Conservation (phyloP, 805 yeast species). For the Martiniozyma abietophila region DNA sequence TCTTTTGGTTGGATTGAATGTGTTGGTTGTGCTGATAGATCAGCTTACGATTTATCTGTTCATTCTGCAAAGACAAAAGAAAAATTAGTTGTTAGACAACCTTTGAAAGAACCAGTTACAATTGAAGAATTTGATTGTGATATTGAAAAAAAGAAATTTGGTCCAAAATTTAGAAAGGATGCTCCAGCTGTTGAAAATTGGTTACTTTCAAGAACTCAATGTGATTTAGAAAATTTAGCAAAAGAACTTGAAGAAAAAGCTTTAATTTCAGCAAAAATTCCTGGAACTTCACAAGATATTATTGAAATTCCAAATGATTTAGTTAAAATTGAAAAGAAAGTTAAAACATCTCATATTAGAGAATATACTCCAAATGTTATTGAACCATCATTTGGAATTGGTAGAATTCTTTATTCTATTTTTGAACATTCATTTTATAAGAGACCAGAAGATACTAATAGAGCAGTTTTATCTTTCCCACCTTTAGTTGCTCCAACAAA, state of each 20-base stretch:
- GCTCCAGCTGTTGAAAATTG: constrained; percentile 86
- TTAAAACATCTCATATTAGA: constrained; percentile 81
- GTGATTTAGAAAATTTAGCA: constrained; percentile 71
- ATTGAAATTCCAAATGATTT: constrained; percentile 64
- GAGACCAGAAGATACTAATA: constrained; percentile 81
- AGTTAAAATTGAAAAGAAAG: constrained; percentile 66
- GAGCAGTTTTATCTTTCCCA: constrained; percentile 80
- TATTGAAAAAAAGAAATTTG: constrained; percentile 89
- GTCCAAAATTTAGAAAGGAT: constrained; percentile 95
- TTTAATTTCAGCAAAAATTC: constrained; percentile 56
- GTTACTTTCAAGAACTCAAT: constrained; percentile 68
- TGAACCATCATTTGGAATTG: constrained; percentile 99
- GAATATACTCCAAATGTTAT: constrained; percentile 96
- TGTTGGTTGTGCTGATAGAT: constrained; percentile 99
- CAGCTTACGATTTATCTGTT: constrained; percentile 94
- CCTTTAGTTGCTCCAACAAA: constrained; percentile 97
- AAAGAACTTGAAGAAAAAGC: constrained; percentile 55
- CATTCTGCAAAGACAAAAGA: constrained; percentile 93
- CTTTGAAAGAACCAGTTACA: constrained; percentile 72
- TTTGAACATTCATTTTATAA: constrained; percentile 95
- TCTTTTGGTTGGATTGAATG: constrained; percentile 99
- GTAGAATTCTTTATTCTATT: constrained; percentile 87
- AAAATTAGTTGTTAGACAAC: constrained; percentile 88
- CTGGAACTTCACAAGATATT: constrained; percentile 46
- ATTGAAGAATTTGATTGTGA: constrained; percentile 81